Evolutionary conservation across 2,329 filamentous ascomycete species (phyloP).

Genomic region (Colletotrichum trifolii): DNA sequence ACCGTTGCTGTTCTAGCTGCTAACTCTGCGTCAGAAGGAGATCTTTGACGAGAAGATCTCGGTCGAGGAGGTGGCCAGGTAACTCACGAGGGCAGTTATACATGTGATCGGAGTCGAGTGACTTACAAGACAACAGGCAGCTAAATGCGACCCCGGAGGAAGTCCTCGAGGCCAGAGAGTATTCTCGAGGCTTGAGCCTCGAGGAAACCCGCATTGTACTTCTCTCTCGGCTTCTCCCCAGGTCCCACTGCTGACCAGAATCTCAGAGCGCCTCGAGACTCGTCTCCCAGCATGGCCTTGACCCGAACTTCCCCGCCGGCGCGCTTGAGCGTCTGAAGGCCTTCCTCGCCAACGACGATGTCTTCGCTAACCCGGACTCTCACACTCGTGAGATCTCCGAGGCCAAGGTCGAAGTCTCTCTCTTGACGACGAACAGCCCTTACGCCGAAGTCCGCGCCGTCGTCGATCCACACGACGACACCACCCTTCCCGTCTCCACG

Average conservation of each 20-base stretch:
- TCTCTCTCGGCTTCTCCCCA: background rate
- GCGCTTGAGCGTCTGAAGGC: conserved; percentile 53
- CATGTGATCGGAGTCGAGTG: background rate
- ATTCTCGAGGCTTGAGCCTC: conserved; percentile 8
- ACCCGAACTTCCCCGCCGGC: conserved; percentile 58
- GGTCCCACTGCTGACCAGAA: conserved; percentile 32
- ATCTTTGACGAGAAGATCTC: conserved; percentile 25
- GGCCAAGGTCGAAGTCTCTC: conserved; percentile 46
- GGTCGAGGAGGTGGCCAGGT: conserved; percentile 22
- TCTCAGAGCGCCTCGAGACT: conserved; percentile 40
- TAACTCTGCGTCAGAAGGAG: background rate
- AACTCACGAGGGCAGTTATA: background rate
- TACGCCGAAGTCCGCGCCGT: conserved; percentile 58
- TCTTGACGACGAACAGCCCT: conserved; percentile 49
- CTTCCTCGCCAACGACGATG: conserved; percentile 47
- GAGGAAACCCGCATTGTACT: conserved; percentile 14
- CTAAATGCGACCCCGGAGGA: conserved; percentile 42
- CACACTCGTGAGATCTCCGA: conserved; percentile 44
- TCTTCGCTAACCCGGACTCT: conserved; percentile 41
- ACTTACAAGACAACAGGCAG: conserved; percentile 10
- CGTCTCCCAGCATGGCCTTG: conserved; percentile 54
- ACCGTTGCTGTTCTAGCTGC: background rate
- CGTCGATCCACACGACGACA: conserved; percentile 56
- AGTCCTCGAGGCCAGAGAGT: conserved; percentile 40
- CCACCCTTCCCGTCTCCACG: conserved; percentile 52